phyloP scores from a whole-genome alignment of 2,329 filamentous ascomycete genomes.

The Talaromyces marneffei region DNA sequence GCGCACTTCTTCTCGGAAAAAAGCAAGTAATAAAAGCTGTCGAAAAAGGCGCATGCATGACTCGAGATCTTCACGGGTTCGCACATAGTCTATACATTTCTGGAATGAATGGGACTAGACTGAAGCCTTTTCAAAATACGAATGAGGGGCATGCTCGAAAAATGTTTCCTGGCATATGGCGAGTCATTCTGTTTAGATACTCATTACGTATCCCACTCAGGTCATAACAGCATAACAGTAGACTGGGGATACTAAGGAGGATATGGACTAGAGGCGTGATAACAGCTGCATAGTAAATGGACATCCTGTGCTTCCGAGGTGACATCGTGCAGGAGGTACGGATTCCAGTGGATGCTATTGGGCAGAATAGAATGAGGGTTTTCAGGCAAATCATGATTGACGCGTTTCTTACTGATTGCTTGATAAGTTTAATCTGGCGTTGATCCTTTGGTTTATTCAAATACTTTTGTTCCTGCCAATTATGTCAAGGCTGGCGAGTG shows the following conservation, averaged over 20 bases:
- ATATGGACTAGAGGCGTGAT: not conserved
- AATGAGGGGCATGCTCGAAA: not conserved
- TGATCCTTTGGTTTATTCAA: not conserved
- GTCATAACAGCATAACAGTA: not conserved
- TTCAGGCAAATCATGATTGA: not conserved
- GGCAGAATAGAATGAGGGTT: not conserved
- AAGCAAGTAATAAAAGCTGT: not conserved
- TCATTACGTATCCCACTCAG: not conserved
- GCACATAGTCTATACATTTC: conserved; percentile 1
- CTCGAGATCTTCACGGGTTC: conserved; percentile 7
- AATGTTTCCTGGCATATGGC: not conserved
- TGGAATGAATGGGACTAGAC: not conserved
- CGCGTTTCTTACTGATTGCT: not conserved
- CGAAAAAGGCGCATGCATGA: not conserved
- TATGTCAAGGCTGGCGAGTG: too few species aligned
- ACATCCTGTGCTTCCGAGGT: conserved; percentile 6
- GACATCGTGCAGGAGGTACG: not conserved
- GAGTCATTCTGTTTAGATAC: not conserved
- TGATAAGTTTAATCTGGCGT: too few species aligned
- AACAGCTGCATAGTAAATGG: not conserved
- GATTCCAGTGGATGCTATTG: not conserved
- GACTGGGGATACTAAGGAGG: not conserved
- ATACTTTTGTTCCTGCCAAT: not conserved
- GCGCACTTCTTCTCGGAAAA: too few species aligned
- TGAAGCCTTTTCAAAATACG: not conserved